Percentiles rank a stretch among this genome's conserved stretches.
Evolutionary conservation across 768 basidiomycete species (phyloP).

Genomic region (Trichaptum fuscoviolaceum): DNA sequence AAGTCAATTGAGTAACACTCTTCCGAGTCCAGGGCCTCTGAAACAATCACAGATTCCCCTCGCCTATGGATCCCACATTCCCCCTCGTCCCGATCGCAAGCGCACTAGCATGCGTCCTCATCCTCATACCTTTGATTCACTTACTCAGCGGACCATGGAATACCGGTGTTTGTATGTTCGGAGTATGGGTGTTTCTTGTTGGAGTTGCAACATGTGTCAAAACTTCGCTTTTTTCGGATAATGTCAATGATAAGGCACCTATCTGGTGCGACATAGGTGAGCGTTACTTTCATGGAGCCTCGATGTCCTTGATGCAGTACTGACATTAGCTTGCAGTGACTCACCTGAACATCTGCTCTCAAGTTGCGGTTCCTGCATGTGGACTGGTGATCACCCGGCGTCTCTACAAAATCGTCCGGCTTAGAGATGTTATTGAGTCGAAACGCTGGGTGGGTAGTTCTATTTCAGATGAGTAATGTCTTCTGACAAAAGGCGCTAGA

Average conservation of each 20-base stretch:
- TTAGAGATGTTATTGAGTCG: slow-evolving; percentile 38
- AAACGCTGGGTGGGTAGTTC: background rate
- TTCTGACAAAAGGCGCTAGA: background rate
- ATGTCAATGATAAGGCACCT: slow-evolving; percentile 26
- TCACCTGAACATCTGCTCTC: slow-evolving; percentile 28
- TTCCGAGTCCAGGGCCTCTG: no score
- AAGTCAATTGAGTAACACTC: no score
- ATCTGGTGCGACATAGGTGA: slow-evolving; percentile 55
- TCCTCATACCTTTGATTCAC: slow-evolving; percentile 36
- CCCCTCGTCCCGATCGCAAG: slow-evolving; percentile 33
- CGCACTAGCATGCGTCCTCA: slow-evolving; percentile 33
- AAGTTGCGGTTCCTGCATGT: slow-evolving; percentile 33
- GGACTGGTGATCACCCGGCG: slow-evolving; percentile 44
- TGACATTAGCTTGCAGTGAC: slow-evolving; percentile 25
- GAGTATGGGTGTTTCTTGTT: slow-evolving; percentile 25
- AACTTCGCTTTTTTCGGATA: slow-evolving; percentile 32
- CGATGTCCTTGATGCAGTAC: no score
- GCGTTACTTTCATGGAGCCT: slow-evolving; percentile 13
- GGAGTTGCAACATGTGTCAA: slow-evolving; percentile 19
- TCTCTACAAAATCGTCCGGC: slow-evolving; percentile 43
- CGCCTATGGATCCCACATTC: slow-evolving; percentile 18
- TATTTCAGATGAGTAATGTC: background rate
- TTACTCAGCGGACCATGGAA: slow-evolving; percentile 32
- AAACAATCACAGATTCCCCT: background rate
- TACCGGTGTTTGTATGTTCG: slow-evolving; percentile 28